Base-by-base conservation (phyloP, 1,284 basidiomycete species). In the Leccinum subrobustum region DNA sequence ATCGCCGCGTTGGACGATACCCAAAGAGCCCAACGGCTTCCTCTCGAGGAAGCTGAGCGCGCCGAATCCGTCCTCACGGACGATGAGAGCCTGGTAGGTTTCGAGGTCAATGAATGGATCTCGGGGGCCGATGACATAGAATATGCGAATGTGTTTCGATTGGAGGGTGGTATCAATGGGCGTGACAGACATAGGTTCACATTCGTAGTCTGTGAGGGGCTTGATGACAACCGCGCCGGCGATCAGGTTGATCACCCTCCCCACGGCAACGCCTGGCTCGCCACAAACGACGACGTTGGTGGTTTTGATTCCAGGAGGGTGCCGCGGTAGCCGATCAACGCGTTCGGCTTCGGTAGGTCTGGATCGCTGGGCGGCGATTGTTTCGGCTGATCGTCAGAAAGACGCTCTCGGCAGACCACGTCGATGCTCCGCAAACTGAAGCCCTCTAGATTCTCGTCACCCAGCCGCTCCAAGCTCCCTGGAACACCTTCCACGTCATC, bases 281-380 rank as follows among this genome's bases (percentile, higher is more conserved):
- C 73, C 70, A 23, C 72, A 73, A 35, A 75, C 53, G 42, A 75
- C 52, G 20, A 71, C 57, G 50, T 74, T 71, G 54, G 51, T 68
- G 1, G 69, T 72, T 52, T 68, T 68, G 11, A 52, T 33, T 0
- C 67, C 63, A 1, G 61, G 70, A 11, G 65, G 69, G 47, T 69
- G 70, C 16, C 48, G 61, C 8, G 63, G 67, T 8, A 71, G 58
- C 18, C 33, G 44, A 6, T 59, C 62, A 29, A 70, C 60, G 18
- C 68, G 67, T 0, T 72, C 57, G 7, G 57, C 57, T 44, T 71
- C 68, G 27, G 56, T 57, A 1, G 8, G 59, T 20, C 27, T 0
- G 63, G 59, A 37, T 69, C 60, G 7, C 55, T 25, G 3, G 60
- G 6, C 14, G 39, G 39, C 0, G 42, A 27, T 11, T 27, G 64